These are phyloP conservation scores for Piper longum DNA, from an alignment of 164 flowering plant genomes.

Conservation along the genomic window DNA sequence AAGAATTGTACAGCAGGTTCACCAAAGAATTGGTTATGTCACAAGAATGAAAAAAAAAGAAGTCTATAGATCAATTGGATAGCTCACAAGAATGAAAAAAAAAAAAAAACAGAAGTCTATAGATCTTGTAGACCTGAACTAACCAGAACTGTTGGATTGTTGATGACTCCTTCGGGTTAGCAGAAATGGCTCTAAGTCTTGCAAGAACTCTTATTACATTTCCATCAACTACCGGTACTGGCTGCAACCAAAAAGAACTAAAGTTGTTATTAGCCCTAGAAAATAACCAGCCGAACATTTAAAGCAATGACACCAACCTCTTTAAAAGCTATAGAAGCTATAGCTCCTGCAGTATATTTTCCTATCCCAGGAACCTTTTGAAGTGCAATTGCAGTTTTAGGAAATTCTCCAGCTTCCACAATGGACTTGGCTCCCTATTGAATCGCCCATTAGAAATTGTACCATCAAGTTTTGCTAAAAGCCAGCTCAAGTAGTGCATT, in stretches of 20 bases:
- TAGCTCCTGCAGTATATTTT: constrained; percentile 91
- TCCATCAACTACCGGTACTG: constrained; percentile 92
- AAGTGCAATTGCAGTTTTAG: constrained; percentile 41
- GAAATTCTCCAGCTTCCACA: constrained; percentile 55
- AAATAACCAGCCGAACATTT: not conserved
- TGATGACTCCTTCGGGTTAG: constrained; percentile 57
- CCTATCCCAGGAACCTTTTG: constrained; percentile 72
- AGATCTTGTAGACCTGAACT: constrained; percentile 8
- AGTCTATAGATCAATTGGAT: not conserved
- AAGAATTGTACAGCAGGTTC: not conserved
- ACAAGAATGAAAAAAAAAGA: not conserved
- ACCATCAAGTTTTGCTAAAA: not conserved
- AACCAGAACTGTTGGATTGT: constrained; percentile 66
- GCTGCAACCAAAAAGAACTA: constrained; percentile 27
- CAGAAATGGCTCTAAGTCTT: constrained; percentile 67
- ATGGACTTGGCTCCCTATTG: constrained; percentile 81
- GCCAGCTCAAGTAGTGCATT: no score
- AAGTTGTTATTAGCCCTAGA: not conserved
- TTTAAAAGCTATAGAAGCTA: constrained; percentile 84
- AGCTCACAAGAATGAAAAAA: not conserved
- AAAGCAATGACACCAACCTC: constrained; percentile 26
- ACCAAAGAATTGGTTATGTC: no score
- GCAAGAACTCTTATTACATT: constrained; percentile 81
- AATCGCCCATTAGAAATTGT: not conserved
- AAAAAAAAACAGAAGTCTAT: not conserved